phyloP scores from a whole-genome alignment of 129 eudicot species.

The Chrysanthemum seticuspe region DNA sequence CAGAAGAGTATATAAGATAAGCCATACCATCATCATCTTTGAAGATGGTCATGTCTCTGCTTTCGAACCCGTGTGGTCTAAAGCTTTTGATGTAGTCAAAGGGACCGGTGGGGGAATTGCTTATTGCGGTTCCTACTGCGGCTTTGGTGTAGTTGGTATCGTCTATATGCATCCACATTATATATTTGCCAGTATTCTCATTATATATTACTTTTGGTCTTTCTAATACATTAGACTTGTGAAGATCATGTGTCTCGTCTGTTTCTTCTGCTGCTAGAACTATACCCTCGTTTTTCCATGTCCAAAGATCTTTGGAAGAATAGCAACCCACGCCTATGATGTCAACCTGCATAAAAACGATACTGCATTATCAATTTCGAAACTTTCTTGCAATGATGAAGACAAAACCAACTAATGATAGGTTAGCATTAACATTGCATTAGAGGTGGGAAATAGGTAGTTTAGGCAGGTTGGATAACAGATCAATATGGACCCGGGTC shows the following conservation, averaged over 20 bases:
- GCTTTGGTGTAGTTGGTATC: slow-evolving; percentile 93
- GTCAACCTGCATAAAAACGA: slow-evolving; percentile 61
- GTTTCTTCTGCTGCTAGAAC: slow-evolving; percentile 83
- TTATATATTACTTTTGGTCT: slow-evolving; percentile 90
- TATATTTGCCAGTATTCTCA: slow-evolving; percentile 65
- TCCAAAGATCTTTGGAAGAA: slow-evolving; percentile 94
- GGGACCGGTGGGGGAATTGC: slow-evolving; percentile 79
- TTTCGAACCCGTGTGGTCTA: slow-evolving; percentile 83
- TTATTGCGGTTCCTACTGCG: slow-evolving; percentile 69
- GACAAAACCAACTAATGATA: background rate
- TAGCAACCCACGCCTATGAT: slow-evolving; percentile 94
- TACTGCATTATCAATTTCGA: background rate
- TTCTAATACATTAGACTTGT: slow-evolving; percentile 81
- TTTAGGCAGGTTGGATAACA: background rate
- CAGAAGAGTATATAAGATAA: slow-evolving; percentile 83
- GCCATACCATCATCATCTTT: slow-evolving; percentile 85
- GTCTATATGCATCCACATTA: slow-evolving; percentile 99
- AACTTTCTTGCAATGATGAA: slow-evolving; percentile 7
- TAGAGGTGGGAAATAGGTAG: background rate
- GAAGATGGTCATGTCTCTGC: slow-evolving; percentile 97
- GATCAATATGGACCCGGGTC: background rate
- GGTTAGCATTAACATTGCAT: background rate
- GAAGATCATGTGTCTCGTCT: slow-evolving; percentile 81
- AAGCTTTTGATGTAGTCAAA: slow-evolving; percentile 69
- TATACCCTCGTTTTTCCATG: slow-evolving; percentile 93